These are phyloP conservation scores for Pseudoperonospora humuli DNA, from an alignment of 352 stramenopile genomes.

Conservation along the genomic window DNA sequence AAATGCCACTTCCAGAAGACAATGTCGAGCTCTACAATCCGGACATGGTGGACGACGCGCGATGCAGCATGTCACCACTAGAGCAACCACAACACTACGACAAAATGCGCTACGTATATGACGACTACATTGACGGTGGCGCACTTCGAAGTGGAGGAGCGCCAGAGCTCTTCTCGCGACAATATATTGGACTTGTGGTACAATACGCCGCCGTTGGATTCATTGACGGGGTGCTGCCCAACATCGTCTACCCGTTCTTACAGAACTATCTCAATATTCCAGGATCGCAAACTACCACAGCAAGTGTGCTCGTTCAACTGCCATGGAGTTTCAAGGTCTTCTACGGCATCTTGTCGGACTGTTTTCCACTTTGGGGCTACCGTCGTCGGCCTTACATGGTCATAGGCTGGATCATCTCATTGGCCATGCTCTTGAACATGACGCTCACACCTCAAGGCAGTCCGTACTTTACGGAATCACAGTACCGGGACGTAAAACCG, in stretches of 20 bases:
- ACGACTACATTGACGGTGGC: constrained; percentile 34
- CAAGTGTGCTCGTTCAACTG: constrained; percentile 33
- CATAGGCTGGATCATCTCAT: constrained; percentile 34
- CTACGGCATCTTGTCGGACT: constrained; percentile 53
- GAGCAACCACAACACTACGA: constrained; percentile 22
- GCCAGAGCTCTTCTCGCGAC: constrained; percentile 30
- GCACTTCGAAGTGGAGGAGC: constrained; percentile 34
- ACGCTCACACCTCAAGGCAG: constrained; percentile 19
- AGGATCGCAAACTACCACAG: constrained; percentile 35
- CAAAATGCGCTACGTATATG: constrained; percentile 35
- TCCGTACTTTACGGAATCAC: constrained; percentile 35
- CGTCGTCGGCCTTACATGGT: constrained; percentile 49
- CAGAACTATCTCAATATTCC: constrained; percentile 52
- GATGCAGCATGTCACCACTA: constrained; percentile 22
- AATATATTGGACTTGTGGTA: constrained; percentile 45
- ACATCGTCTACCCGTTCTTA: constrained; percentile 47
- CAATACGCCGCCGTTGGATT: constrained; percentile 52
- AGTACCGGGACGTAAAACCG: constrained; percentile 29
- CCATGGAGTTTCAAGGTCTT: constrained; percentile 64
- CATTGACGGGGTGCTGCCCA: constrained; percentile 38
- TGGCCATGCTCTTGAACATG: constrained; percentile 39
- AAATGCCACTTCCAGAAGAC: constrained; percentile 22
- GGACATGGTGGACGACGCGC: constrained; percentile 18
- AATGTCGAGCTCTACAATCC: constrained; percentile 22
- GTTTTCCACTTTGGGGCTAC: constrained; percentile 47